Evolutionary conservation across 345 rosid species (phyloP).

Genomic region (Eucalyptus decipiens): DNA sequence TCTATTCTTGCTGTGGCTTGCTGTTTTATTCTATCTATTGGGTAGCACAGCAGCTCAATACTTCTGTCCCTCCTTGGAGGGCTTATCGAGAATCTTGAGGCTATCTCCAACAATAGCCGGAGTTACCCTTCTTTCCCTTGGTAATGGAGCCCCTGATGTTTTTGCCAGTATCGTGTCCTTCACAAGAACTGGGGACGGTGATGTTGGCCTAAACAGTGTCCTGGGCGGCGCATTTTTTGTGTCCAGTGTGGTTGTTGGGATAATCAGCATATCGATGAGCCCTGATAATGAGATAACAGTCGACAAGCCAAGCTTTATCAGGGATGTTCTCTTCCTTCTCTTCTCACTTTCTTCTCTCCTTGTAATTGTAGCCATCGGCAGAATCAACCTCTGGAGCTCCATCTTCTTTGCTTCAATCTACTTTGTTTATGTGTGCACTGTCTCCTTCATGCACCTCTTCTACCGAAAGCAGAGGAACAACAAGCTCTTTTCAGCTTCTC

Average conservation of each 20-base stretch:
- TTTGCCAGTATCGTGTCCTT: slow-evolving; percentile 80
- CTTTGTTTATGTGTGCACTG: slow-evolving; percentile 46
- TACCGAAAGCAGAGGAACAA: not conserved
- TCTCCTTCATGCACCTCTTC: slow-evolving; percentile 33
- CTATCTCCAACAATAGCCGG: slow-evolving; percentile 89
- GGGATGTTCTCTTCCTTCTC: slow-evolving; percentile 72
- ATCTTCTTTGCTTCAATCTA: slow-evolving; percentile 52
- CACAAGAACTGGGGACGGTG: slow-evolving; percentile 48
- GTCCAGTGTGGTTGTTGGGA: slow-evolving; percentile 69
- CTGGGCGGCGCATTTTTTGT: slow-evolving; percentile 83
- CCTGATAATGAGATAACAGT: slow-evolving; percentile 16
- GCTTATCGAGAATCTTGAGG: slow-evolving; percentile 54
- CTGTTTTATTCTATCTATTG: slow-evolving; percentile 59
- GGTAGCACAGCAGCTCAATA: slow-evolving; percentile 77
- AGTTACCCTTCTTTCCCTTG: slow-evolving; percentile 73
- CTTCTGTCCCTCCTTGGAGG: slow-evolving; percentile 74
- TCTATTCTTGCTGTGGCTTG: slow-evolving; percentile 63
- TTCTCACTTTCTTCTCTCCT: slow-evolving; percentile 47
- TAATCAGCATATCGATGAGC: slow-evolving; percentile 35
- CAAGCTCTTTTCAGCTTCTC: not conserved
- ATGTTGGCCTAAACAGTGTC: slow-evolving; percentile 69
- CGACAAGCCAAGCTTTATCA: slow-evolving; percentile 52
- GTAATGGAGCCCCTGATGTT: slow-evolving; percentile 89
- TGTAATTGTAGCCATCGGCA: slow-evolving; percentile 37
- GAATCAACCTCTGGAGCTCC: slow-evolving; percentile 51